Percentiles rank a stretch among this genome's conserved stretches.
Conservation (phyloP, 495 filamentous ascomycete species). For the Lepidopterella palustris region DNA sequence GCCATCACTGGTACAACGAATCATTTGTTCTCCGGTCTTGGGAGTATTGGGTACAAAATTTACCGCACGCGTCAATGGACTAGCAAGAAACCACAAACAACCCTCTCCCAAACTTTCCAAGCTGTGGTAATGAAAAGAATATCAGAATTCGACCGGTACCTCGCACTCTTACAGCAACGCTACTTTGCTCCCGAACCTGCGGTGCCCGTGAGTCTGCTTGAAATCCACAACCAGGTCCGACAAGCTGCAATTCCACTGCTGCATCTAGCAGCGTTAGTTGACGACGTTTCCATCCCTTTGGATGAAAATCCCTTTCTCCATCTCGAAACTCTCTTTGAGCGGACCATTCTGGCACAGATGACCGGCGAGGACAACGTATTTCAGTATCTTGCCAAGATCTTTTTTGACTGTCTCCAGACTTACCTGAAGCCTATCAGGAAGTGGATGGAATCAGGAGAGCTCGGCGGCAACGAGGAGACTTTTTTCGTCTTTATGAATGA, state of each 20-base stretch:
- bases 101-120: conserved; percentile 53
- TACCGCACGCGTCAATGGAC: conserved; percentile 45
- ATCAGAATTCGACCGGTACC: conserved; percentile 37
- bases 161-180: conserved; percentile 43
- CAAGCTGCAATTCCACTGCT: conserved; percentile 46
- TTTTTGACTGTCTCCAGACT: conserved; percentile 75
- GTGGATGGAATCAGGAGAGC: conserved; percentile 80
- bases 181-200: conserved; percentile 38
- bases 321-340: conserved; percentile 68
- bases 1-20: conserved; percentile 30
- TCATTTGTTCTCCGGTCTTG: conserved; percentile 41
- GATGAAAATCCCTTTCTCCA: conserved; percentile 24
- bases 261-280: conserved; percentile 46
- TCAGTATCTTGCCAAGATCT: conserved; percentile 55
- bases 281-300: conserved; percentile 21
- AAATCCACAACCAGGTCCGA: conserved; percentile 55
- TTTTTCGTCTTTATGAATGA: conserved; percentile 67
- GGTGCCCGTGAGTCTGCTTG: conserved; percentile 50
- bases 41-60: conserved; percentile 43
- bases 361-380: conserved; percentile 56
- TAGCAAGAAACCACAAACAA: conserved; percentile 34
- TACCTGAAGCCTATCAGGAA: conserved; percentile 70
- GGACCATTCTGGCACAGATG: conserved; percentile 61
- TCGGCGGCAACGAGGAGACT: conserved; percentile 53
- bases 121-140: conserved; percentile 43